Evolutionary conservation across 331 rosid genomes (phyloP).

Genomic region (Rosa hybrid): DNA sequence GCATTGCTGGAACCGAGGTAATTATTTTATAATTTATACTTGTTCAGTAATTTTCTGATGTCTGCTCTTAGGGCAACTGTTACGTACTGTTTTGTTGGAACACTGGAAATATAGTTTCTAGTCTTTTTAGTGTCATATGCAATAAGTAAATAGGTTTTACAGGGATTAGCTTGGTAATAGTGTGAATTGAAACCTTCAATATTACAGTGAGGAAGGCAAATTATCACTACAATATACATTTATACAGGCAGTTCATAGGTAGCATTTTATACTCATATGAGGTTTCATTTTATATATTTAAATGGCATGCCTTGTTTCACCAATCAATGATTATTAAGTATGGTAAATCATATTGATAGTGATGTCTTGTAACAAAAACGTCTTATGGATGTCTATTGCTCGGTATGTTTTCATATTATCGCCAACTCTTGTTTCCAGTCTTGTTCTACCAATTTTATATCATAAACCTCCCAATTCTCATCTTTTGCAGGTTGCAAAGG

Average conservation of each 20-base stretch:
- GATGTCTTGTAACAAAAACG: neutral
- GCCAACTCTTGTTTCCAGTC: neutral
- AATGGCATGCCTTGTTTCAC: neutral
- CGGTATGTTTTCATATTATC: neutral
- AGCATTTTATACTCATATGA: neutral
- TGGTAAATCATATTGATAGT: neutral
- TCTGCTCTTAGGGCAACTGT: neutral
- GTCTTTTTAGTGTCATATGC: neutral
- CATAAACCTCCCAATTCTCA: neutral
- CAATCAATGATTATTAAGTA: neutral
- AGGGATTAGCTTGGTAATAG: neutral
- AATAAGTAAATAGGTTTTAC: neutral
- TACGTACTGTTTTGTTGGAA: neutral
- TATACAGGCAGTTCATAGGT: neutral
- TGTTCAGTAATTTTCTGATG: neutral
- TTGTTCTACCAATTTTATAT: neutral
- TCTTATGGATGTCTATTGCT: neutral
- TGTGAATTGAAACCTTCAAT: neutral
- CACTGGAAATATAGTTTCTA: neutral
- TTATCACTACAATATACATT: neutral
- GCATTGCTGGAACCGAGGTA: conserved; percentile 91
- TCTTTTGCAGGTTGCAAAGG: conserved; percentile 64
- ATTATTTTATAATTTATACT: neutral
- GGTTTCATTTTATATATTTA: neutral
- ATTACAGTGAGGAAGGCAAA: neutral